Conservation (phyloP, 208 protist genomes). For the Leishmania guyanensis region DNA sequence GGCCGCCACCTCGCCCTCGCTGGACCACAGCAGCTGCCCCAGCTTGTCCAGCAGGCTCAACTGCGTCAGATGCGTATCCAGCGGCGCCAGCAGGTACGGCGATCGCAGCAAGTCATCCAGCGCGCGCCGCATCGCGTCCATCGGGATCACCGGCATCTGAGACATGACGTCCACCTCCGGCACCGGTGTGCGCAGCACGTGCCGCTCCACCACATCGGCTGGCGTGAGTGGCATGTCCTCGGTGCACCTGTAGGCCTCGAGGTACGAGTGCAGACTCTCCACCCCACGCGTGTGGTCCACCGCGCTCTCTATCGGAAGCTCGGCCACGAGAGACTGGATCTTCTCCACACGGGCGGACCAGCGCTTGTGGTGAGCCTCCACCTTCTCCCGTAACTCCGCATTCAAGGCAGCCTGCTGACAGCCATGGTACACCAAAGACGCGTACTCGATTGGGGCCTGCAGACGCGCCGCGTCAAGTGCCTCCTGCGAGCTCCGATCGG, state of each 20-base stretch:
- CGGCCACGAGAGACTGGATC: slow-evolving; percentile 38
- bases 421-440: slow-evolving; percentile 61
- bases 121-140: slow-evolving; percentile 56
- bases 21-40: slow-evolving; percentile 11
- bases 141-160: slow-evolving; percentile 36
- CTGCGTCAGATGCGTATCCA: slow-evolving; percentile 51
- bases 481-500: slow-evolving; percentile 28
- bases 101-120: slow-evolving; percentile 70
- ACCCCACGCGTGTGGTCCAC: slow-evolving; percentile 37
- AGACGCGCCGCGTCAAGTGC: slow-evolving; percentile 35
- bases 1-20: slow-evolving; percentile 18
- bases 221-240: slow-evolving; percentile 50
- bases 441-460: slow-evolving; percentile 56
- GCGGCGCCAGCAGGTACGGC: slow-evolving; percentile 57
- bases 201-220: slow-evolving; percentile 43
- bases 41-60: slow-evolving; percentile 56
- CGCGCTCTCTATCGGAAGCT: slow-evolving; percentile 45
- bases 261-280: slow-evolving; percentile 52
- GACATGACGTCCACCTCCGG: slow-evolving; percentile 38
- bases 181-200: slow-evolving; percentile 37
- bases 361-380: slow-evolving; percentile 53
- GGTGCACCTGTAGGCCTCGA: slow-evolving; percentile 59
- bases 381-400: slow-evolving; percentile 60
- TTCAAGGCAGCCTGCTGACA: slow-evolving; percentile 83
- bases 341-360: slow-evolving; percentile 54